phyloP scores from a whole-genome alignment of 768 basidiomycete species.

The Hypsizygus marmoreus region DNA sequence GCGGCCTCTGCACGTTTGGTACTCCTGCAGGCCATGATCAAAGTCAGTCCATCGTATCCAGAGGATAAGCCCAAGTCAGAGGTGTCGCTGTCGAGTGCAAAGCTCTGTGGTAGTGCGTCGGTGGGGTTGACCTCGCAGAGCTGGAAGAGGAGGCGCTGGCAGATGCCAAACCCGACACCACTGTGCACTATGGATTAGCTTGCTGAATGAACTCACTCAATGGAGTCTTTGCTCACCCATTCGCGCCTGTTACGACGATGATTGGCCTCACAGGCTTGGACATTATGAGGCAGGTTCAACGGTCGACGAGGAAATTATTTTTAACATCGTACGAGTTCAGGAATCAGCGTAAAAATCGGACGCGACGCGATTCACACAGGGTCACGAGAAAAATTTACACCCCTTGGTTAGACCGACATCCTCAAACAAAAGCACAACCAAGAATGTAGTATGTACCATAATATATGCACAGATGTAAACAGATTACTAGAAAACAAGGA shows the following conservation, averaged over 20 bases:
- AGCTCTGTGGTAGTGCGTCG: constrained; percentile 52
- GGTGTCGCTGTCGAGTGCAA: constrained; percentile 18
- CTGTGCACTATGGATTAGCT: constrained; percentile 36
- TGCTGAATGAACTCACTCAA: too few species aligned
- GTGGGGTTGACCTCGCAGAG: constrained; percentile 52
- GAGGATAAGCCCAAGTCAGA: constrained; percentile 1
- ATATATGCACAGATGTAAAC: constrained; percentile 20
- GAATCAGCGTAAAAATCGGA: too few species aligned
- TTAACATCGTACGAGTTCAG: constrained; percentile 18
- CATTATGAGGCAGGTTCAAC: constrained; percentile 28
- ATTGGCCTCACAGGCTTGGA: constrained; percentile 40
- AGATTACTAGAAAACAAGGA: constrained; percentile 21
- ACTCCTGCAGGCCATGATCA: constrained; percentile 82
- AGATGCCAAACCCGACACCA: constrained; percentile 83
- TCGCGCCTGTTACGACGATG: constrained; percentile 71
- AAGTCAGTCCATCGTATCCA: constrained; percentile 56
- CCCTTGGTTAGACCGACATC: too few species aligned
- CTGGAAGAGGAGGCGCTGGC: constrained; percentile 74
- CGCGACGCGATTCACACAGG: too few species aligned
- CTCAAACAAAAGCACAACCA: too few species aligned
- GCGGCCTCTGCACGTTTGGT: constrained; percentile 64
- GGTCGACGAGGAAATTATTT: constrained; percentile 1
- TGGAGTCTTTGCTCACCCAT: constrained; percentile 53
- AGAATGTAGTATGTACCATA: too few species aligned
- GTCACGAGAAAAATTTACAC: too few species aligned